Base-by-base conservation (phyloP, 2,329 filamentous ascomycete genomes). In the Fonsecaea pedrosoi region DNA sequence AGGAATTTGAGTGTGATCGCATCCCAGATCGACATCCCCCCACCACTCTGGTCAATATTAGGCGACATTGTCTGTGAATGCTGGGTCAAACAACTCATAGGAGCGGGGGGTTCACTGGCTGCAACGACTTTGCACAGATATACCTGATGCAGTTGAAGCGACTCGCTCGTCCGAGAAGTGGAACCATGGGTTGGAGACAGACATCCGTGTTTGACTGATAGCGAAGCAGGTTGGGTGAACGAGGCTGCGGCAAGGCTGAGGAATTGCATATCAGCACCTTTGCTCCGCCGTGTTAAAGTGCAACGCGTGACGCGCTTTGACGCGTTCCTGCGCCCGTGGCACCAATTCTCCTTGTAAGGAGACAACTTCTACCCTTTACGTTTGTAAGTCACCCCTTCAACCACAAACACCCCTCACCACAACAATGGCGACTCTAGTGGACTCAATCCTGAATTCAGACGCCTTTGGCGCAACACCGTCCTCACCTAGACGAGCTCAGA, bases 351-450 rank as follows among this genome's bases (percentile, higher is more conserved):
- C 21, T 4, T 21, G 45, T 50, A 50, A 50, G 42, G 45, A 25
- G 45, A 25, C 18, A 50, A 50, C 21, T 55, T 55, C 53, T 13
- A 21, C 15, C 25, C 34, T 34, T n/a, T 55, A 10, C 12, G 4
- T 13, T 34, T 34, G 15, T 12, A 15, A 15, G 53, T 55, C 53
- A 8, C 21, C 35, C 25, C 30, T 21, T n/a, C 53, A 34, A 55
- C 30, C 53, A 35, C 30, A 35, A 55, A 55, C 15, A 8, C 34
- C 35, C 53, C 7, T 35, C 21, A 55, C 13, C 40, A 18, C 56
- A 45, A 78, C 65, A 66, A 86, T 86, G 84, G 83, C 84, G 72
- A 84, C 83, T 18, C 74, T 85, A 21, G 74, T 84, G 12, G 83
- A 86, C 73, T 79, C 82, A 35, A 79, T 82, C 21, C 75, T 85